Evolutionary conservation across 495 filamentous ascomycete genomes (phyloP).

Genomic region (Terfezia claveryi): DNA sequence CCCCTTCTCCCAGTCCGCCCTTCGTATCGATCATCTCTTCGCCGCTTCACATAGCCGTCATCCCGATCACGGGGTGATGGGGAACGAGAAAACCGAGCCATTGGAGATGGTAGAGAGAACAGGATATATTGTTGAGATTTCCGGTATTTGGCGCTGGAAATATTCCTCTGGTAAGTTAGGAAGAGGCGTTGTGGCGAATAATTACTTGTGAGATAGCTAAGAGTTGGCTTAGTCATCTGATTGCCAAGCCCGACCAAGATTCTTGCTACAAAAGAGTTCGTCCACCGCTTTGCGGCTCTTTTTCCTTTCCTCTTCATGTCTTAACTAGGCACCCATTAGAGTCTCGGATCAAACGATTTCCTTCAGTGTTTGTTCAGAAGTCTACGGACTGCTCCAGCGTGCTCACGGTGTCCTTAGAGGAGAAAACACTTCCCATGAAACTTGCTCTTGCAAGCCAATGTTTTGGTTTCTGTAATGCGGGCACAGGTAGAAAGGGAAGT

Average conservation of each 20-base stretch:
- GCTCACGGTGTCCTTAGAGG: slow-evolving; percentile 97
- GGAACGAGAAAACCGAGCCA: slow-evolving; percentile 9
- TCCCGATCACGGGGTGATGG: slow-evolving; percentile 14
- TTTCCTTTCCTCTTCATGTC: slow-evolving; percentile 33
- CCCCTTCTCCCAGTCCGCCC: slow-evolving; percentile 12
- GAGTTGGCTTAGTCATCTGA: no score
- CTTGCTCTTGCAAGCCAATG: slow-evolving; percentile 21
- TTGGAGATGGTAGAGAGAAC: background rate
- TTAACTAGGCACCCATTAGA: slow-evolving; percentile 88
- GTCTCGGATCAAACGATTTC: slow-evolving; percentile 76
- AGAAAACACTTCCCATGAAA: slow-evolving; percentile 25
- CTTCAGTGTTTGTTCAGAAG: slow-evolving; percentile 78
- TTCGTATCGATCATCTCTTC: slow-evolving; percentile 18
- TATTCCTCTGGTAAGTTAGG: no score
- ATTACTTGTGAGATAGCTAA: no score
- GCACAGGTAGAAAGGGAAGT: slow-evolving; percentile 23
- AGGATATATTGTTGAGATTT: no score
- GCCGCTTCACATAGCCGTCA: slow-evolving; percentile 12
- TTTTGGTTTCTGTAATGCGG: slow-evolving; percentile 23
- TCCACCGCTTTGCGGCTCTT: background rate
- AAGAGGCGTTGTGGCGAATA: no score
- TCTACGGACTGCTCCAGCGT: slow-evolving; percentile 58
- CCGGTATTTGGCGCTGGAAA: no score
- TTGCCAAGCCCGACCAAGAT: no score
- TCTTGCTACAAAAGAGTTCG: no score